phyloP scores from a whole-genome alignment of 352 stramenopile species.

The Phytophthora rubi region DNA sequence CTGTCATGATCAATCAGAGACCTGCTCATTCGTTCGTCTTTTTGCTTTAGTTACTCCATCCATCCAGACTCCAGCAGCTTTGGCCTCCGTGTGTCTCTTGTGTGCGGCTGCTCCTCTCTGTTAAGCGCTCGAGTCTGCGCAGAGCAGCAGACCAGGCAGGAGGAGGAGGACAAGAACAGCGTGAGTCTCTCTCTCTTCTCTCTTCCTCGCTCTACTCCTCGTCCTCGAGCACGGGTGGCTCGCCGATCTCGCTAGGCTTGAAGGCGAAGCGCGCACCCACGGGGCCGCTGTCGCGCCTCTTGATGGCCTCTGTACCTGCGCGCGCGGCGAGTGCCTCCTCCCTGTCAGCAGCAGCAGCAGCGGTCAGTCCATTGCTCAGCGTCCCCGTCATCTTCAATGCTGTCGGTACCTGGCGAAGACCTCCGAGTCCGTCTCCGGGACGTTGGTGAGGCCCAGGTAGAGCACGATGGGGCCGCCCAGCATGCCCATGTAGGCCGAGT shows the following conservation, averaged over 20 bases:
- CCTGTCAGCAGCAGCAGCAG: slow-evolving; percentile 27
- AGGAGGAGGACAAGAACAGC: slow-evolving; percentile 17
- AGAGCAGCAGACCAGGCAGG: slow-evolving; percentile 13
- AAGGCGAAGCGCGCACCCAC: slow-evolving; percentile 49
- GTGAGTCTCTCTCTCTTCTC: background rate
- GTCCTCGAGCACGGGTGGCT: slow-evolving; percentile 61
- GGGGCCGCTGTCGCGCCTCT: slow-evolving; percentile 52
- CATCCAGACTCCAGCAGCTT: background rate
- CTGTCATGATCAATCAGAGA: background rate
- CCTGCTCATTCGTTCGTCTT: slow-evolving; percentile 21
- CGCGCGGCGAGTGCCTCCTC: slow-evolving; percentile 65
- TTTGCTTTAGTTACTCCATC: slow-evolving; percentile 16
- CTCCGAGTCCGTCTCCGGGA: slow-evolving; percentile 84
- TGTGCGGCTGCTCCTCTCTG: background rate
- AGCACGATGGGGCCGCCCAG: slow-evolving; percentile 73
- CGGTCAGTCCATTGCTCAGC: too few species aligned
- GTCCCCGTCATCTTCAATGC: too few species aligned
- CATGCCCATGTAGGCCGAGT: slow-evolving; percentile 81
- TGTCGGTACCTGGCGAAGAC: slow-evolving; percentile 68
- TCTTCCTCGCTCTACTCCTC: slow-evolving; percentile 26
- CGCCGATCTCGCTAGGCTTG: slow-evolving; percentile 59
- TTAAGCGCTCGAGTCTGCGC: slow-evolving; percentile 17
- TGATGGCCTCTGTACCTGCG: slow-evolving; percentile 55
- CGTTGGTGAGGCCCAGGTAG: slow-evolving; percentile 81
- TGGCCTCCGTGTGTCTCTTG: too few species aligned